Base-by-base conservation (phyloP, 2,329 filamentous ascomycete species). In the Penicillium crustosum region DNA sequence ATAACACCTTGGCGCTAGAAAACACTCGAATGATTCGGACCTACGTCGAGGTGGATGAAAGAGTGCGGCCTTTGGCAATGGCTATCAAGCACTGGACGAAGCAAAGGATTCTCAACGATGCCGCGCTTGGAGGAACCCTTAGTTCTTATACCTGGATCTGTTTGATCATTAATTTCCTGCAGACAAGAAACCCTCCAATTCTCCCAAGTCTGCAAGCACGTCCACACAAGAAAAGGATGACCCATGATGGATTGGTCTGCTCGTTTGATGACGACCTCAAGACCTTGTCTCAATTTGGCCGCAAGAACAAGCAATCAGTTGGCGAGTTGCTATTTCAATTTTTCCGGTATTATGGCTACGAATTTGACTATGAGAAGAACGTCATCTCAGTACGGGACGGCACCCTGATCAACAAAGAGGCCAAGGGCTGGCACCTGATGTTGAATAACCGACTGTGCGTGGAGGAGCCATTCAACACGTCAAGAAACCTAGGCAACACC, bases 81-180 rank as follows among this genome's bases (percentile, higher is more conserved):
- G 90, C 96, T 60, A 86, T 99, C 77, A 99, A 99, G 75, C 85
- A 97, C 78, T 99, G 94, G 94, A 96, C 94, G 55, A 91, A 94
- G 77, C 85, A 86, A 75, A 87, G 94, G 73, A 89, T 96, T 68
- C 82, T 99, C 66, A 99, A 99, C 71, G 94, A 99, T 80, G 94
- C 94, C 95, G 94, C 90, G 58, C 91, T 92, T 72, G 93, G 94
- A 61, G 93, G 91, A 57, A 99, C 94, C 7, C 82, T 99, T 59
- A 97, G 93, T 75, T 99, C 94, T 19, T 99, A 99, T 73, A 97
- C 94, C 23, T 99, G 94, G 94, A 97, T 97, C 72, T 99, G 94
- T 76, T 86, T 99, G 82, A 96, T 97, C 65, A 89, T 99, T 72
- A 95, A 92, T 66, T 99, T 97, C 70, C 83, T 99, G 27, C 94